A percentile compares a stretch with the other conserved stretches of the same genome.
Evolutionary conservation across 768 basidiomycete species (phyloP).

Genomic region (Neoboletus brunneissimus): DNA sequence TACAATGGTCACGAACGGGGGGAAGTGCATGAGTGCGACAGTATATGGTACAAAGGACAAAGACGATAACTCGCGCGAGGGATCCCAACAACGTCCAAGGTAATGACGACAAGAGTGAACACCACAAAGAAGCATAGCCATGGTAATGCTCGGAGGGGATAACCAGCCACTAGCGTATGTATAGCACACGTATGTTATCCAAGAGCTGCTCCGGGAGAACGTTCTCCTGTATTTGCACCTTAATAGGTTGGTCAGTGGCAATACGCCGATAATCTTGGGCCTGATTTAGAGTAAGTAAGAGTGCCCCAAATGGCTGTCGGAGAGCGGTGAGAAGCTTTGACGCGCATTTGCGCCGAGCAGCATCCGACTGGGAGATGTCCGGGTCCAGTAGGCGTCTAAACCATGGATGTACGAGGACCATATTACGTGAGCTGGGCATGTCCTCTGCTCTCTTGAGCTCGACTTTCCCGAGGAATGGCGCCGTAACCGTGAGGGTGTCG

Average conservation of each 20-base stretch:
- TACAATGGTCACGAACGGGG: not conserved
- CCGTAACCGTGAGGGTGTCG: not conserved
- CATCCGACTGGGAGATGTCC: not conserved
- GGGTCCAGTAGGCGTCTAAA: not conserved
- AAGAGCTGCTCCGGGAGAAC: conserved; percentile 5
- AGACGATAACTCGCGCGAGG: not conserved
- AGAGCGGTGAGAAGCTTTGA: conserved; percentile 5
- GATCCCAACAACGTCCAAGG: not conserved
- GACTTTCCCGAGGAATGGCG: conserved; percentile 1
- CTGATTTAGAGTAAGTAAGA: conserved; percentile 5
- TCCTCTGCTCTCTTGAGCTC: conserved; percentile 5
- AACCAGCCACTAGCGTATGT: conserved; percentile 7
- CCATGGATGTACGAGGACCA: conserved; percentile 20
- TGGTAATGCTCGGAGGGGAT: not conserved
- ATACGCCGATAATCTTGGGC: conserved; percentile 7
- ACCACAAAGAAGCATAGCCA: not conserved
- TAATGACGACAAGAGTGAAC: not conserved
- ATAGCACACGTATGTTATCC: not conserved
- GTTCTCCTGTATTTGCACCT: conserved; percentile 2
- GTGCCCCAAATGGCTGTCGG: conserved; percentile 14
- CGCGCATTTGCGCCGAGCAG: not conserved
- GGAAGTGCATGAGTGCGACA: not conserved
- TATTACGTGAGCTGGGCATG: not conserved
- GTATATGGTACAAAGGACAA: not conserved
- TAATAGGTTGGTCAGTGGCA: conserved; percentile 9